These are phyloP conservation scores for Venturia carpophila DNA, from an alignment of 2,329 filamentous ascomycete species.

Conservation along the genomic window DNA sequence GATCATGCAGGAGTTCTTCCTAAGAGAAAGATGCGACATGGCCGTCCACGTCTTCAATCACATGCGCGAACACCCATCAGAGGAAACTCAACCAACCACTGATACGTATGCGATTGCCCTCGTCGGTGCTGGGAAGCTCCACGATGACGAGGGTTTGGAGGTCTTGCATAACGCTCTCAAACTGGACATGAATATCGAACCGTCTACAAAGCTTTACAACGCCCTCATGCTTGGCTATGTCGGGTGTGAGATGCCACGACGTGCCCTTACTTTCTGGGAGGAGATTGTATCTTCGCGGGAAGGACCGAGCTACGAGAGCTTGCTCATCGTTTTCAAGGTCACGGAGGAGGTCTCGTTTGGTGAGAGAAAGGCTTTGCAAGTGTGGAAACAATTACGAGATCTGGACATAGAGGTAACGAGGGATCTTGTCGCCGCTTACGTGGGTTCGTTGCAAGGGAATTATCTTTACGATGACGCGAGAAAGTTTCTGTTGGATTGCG, in stretches of 20 bases:
- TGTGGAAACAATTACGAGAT: constrained; percentile 62
- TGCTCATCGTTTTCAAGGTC: constrained; percentile 72
- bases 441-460: constrained; percentile 66
- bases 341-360: constrained; percentile 55
- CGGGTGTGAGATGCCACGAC: constrained; percentile 55
- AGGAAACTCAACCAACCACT: constrained; percentile 55
- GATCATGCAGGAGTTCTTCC: constrained; percentile 78
- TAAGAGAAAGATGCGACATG: constrained; percentile 71
- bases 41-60: constrained; percentile 81
- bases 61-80: constrained; percentile 72
- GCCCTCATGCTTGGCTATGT: constrained; percentile 81
- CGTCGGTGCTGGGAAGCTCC: constrained; percentile 58
- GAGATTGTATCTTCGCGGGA: constrained; percentile 78
- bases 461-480: constrained; percentile 4
- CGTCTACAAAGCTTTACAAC: constrained; percentile 70
- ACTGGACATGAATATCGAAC: constrained; percentile 73
- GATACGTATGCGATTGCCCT: constrained; percentile 74
- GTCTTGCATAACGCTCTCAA: constrained; percentile 90
- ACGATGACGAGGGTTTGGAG: constrained; percentile 57
- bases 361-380: constrained; percentile 41
- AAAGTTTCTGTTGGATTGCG: constrained; percentile 5
- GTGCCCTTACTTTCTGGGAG: constrained; percentile 72
- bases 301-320: constrained; percentile 73
- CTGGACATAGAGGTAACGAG: constrained; percentile 75
- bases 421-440: constrained; percentile 66